Evolutionary conservation across 306 rosid genomes (phyloP).

Genomic region (Quercus mongolica): DNA sequence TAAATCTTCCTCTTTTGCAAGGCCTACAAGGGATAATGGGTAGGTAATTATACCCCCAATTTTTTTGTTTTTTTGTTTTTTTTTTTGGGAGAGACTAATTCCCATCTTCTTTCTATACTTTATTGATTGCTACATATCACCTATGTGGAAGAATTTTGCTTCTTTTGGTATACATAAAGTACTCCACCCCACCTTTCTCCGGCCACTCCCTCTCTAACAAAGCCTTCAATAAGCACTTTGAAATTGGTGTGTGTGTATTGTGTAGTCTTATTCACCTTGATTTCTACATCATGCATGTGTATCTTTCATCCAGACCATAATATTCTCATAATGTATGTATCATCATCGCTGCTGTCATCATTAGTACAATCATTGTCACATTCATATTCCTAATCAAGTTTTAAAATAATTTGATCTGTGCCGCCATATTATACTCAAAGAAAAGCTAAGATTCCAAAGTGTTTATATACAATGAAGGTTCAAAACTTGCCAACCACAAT

Average conservation of each 20-base stretch:
- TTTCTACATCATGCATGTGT: conserved; percentile 24
- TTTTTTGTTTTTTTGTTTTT: too few species aligned
- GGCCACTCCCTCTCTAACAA: too few species aligned
- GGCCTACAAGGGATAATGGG: too few species aligned
- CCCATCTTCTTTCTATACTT: too few species aligned
- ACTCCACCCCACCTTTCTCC: too few species aligned
- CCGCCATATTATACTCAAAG: conserved; percentile 18
- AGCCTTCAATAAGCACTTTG: too few species aligned
- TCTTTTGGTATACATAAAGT: too few species aligned
- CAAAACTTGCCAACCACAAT: conserved; percentile 32
- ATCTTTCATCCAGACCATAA: conserved; percentile 44
- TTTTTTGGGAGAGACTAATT: too few species aligned
- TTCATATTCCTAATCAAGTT: conserved; percentile 23
- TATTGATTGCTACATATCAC: too few species aligned
- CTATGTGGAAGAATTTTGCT: too few species aligned
- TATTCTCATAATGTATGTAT: conserved; percentile 28
- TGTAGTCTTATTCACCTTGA: conserved; percentile 18
- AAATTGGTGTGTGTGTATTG: background rate
- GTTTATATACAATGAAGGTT: conserved; percentile 22
- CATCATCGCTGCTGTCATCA: conserved; percentile 40
- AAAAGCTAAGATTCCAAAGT: conserved; percentile 36
- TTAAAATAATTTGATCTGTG: conserved; percentile 10
- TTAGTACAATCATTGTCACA: conserved; percentile 37
- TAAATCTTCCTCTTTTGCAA: too few species aligned
- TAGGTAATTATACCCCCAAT: too few species aligned